Conservation (phyloP, 2,329 filamentous ascomycete species). For the Colletotrichum sp. region DNA sequence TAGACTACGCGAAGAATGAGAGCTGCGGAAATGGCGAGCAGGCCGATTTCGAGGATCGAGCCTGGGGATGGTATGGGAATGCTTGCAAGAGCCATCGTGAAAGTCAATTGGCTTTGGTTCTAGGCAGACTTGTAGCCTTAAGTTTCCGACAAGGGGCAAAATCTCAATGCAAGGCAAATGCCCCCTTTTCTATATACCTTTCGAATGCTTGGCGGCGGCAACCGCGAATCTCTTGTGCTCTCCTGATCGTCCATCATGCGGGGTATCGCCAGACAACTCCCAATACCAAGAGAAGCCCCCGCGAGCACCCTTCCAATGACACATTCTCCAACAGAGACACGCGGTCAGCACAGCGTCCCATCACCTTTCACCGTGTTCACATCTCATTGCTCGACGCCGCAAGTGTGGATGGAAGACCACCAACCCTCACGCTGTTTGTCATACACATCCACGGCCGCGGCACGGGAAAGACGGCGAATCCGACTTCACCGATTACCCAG, state of each 20-base stretch:
- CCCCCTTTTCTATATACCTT: no score
- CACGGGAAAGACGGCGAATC: not conserved
- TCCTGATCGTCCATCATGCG: no score
- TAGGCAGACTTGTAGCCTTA: not conserved
- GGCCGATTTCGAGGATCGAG: not conserved
- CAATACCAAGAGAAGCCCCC: not conserved
- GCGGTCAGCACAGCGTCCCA: not conserved
- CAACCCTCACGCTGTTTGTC: not conserved
- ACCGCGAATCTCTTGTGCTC: no score
- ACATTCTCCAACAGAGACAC: not conserved
- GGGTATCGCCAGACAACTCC: no score
- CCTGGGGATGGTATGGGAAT: not conserved
- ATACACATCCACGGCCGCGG: not conserved
- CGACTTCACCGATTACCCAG: not conserved
- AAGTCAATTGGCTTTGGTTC: not conserved
- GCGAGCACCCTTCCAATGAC: not conserved
- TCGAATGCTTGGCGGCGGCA: no score
- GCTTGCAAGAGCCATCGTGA: not conserved
- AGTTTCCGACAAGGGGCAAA: no score
- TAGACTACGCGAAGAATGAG: not conserved
- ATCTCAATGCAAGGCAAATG: no score
- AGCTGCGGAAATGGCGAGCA: not conserved
- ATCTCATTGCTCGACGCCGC: not conserved
- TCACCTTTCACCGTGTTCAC: not conserved
- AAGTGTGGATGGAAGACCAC: not conserved